Base-by-base conservation (phyloP, 306 rosid genomes). In the Vigna nakashimae region DNA sequence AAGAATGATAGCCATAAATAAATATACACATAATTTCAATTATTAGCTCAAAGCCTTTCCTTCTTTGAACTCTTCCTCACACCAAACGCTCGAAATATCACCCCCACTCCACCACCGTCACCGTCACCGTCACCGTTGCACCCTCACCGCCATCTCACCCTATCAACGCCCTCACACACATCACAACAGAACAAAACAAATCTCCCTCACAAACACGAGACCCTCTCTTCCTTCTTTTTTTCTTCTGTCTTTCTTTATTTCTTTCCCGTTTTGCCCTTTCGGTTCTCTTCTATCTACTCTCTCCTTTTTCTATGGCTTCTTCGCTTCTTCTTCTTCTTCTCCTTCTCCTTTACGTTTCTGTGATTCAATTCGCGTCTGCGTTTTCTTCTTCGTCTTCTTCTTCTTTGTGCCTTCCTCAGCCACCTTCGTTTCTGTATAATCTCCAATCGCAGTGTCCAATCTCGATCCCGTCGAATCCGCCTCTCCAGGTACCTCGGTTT, bases 361-460 rank as follows among this genome's bases (percentile, higher is more conserved):
- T 83, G 42, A 52, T 84, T 8, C 86, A 77, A 56, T 84, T 59
- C 42, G 84, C 69, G 13, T 87, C 74, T 42, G 77, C 77, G 0
- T 77, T 81, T 59, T 78, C 85, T 63, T 63, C 48, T 67, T 66
- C 28, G 28, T 26, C 68, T 34, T 62, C 86, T 45, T 69, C 66
- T 65, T 66, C 63, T 65, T 58, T 58, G 32, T 88, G 98, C 76
- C 64, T 72, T 34, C 88, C 69, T 6, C 60, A 74, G n/a, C 80
- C 87, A 17, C 32, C 78, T 71, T 67, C 84, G 2, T 91, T 91
- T 63, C 84, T 81, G 22, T 71, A 12, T 65, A n/a, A 71, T 36
- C 76, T 89, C 80, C 90, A 87, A 82, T 91, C 89, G 83, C 97
- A 87, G 84, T 94, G 96, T 62, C 89, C 94, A 34, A 59, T 46